Evolutionary conservation across 257 asterid species (phyloP).

Genomic region (Primulina eburnea): DNA sequence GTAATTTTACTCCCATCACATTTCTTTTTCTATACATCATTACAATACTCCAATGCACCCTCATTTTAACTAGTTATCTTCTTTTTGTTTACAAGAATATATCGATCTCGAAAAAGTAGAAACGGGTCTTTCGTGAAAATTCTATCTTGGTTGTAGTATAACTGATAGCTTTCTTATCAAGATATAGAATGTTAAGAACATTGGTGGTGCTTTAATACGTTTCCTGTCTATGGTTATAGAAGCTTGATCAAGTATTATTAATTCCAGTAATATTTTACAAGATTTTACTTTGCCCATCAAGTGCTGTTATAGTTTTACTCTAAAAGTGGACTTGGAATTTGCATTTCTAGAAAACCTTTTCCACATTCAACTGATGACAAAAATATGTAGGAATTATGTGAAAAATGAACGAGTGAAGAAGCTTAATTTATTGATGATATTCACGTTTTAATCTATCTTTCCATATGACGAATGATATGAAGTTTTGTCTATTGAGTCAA

Average conservation of each 20-base stretch:
- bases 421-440: too few species aligned
- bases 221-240: conserved; percentile 18
- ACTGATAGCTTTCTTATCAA: conserved; percentile 23
- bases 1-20: neutral
- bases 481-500: too few species aligned
- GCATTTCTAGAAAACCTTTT: neutral
- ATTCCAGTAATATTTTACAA: neutral
- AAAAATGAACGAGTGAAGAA: too few species aligned
- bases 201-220: conserved; percentile 14
- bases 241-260: neutral
- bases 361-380: too few species aligned
- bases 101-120: conserved; percentile 14
- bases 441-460: too few species aligned
- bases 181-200: conserved; percentile 24
- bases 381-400: too few species aligned
- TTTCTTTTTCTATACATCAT: conserved; percentile 16
- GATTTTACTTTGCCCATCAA: neutral
- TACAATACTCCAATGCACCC: neutral
- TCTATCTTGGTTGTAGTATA: conserved; percentile 13
- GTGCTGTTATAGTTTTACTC: neutral
- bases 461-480: too few species aligned
- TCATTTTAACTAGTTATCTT: neutral
- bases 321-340: neutral
- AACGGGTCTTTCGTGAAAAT: conserved; percentile 22
- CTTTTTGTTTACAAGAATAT: conserved; percentile 2